Conservation (phyloP, 2,329 filamentous ascomycete genomes). For the Aureobasidium namibiae region DNA sequence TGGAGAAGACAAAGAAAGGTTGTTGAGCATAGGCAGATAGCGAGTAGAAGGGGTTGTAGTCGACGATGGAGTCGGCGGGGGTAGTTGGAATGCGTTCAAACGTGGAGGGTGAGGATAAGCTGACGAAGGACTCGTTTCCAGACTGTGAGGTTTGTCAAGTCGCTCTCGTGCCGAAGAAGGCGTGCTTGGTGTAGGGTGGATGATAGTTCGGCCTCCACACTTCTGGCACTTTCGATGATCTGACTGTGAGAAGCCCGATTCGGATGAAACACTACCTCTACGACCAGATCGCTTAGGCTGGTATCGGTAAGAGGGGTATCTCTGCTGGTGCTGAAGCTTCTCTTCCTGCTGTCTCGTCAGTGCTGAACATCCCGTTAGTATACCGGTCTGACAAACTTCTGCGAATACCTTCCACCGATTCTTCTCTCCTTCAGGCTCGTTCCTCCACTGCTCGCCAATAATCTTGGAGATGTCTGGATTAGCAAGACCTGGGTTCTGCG, state of each 20-base stretch:
- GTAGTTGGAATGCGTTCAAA: constrained; percentile 15
- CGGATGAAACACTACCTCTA: constrained; percentile 23
- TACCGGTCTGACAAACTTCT: constrained; percentile 47
- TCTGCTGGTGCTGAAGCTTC: constrained; percentile 77
- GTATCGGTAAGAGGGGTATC: constrained; percentile 92
- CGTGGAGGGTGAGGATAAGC: constrained; percentile 6
- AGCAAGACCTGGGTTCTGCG: constrained; percentile 76
- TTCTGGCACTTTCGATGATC: constrained; percentile 53
- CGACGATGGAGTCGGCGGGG: constrained; percentile 24
- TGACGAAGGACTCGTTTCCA: constrained; percentile 11
- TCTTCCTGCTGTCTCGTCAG: constrained; percentile 53
- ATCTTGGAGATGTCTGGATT: constrained; percentile 98
- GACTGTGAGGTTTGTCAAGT: not conserved
- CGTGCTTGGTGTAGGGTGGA: constrained; percentile 19
- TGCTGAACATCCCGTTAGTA: not conserved
- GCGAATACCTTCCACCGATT: constrained; percentile 82
- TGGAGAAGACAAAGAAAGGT: constrained; percentile 29
- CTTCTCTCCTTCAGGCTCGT: constrained; percentile 65
- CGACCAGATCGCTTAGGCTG: constrained; percentile 62
- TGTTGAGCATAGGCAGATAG: constrained; percentile 27
- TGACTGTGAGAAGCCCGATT: constrained; percentile 15
- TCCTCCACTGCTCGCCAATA: constrained; percentile 86
- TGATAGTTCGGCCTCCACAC: constrained; percentile 60
- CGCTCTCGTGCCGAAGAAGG: constrained; percentile 18
- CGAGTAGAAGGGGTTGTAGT: constrained; percentile 26